A percentile compares a stretch with the other conserved stretches of the same genome.
phyloP scores from a whole-genome alignment of 1,139 yeast species.

The Barnettozyma hawaiiensis region DNA sequence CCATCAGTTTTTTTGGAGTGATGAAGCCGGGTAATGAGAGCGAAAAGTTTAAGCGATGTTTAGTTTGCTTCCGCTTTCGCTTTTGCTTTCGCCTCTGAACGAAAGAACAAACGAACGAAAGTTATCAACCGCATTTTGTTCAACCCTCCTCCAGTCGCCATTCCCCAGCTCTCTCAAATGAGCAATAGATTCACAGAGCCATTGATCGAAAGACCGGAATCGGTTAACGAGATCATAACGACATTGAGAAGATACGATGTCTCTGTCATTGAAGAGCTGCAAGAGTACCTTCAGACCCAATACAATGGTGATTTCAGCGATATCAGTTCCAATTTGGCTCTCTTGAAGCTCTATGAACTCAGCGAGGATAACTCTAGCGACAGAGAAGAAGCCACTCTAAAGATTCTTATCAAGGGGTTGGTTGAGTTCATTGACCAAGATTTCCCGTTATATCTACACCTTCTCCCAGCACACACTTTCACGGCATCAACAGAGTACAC shows the following conservation, averaged over 20 bases:
- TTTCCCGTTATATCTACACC: slow-evolving; percentile 38
- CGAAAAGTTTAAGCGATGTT: not conserved
- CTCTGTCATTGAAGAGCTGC: slow-evolving; percentile 37
- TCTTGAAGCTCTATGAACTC: slow-evolving; percentile 37
- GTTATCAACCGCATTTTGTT: too few species aligned
- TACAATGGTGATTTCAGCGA: slow-evolving; percentile 35
- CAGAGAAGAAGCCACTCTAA: slow-evolving; percentile 35
- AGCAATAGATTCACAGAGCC: slow-evolving; percentile 26
- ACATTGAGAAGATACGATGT: slow-evolving; percentile 41
- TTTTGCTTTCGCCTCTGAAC: too few species aligned
- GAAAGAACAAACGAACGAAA: too few species aligned
- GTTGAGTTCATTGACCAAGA: slow-evolving; percentile 38
- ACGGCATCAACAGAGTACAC: slow-evolving; percentile 22
- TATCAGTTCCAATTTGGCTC: slow-evolving; percentile 40
- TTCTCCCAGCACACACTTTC: slow-evolving; percentile 38
- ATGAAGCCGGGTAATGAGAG: not conserved
- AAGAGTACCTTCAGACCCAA: slow-evolving; percentile 37
- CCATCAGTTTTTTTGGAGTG: too few species aligned
- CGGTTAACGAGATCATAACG: slow-evolving; percentile 32
- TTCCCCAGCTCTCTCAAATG: too few species aligned
- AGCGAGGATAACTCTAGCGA: slow-evolving; percentile 33
- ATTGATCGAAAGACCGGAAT: slow-evolving; percentile 35
- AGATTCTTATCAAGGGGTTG: slow-evolving; percentile 37
- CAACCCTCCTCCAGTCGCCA: too few species aligned
- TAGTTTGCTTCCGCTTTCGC: too few species aligned